Base-by-base conservation (phyloP, 176 grass and related monocot genomes). In the Aechmea fasciata region DNA sequence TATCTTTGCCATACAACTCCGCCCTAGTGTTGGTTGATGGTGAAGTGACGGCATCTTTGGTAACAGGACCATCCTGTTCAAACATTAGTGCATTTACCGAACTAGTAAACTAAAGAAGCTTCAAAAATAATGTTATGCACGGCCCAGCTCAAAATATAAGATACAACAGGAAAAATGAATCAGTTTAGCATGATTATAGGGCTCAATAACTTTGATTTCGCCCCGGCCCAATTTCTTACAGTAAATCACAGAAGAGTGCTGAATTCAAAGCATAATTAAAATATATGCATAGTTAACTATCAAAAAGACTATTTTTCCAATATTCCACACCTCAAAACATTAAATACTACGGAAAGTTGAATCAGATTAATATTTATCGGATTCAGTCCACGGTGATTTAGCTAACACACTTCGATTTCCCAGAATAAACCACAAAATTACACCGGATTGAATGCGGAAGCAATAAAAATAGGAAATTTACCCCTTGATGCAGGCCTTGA, bases 401-500 rank as follows among this genome's bases (percentile, higher is more conserved):
- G 55, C 9, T 50, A 12, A 6, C 33, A 41, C 33, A 41, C 53
- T 52, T 7, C 11, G 11, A 23, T 49, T 11, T 69, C 53, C 64
- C 54, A 55, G 26, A 51, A 13, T 3, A 1, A 52, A 19, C 59
- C 57, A 73, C 48, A 57, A 52, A 11, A 48, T 22, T n/a, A 57
- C 51, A 57, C 64, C 14, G 25, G 20, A 54, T 59, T 55, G 14
- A 51, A 64, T 41, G 64, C 11, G 10, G 48, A 49, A 23, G 17
- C 66, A 61, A 72, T 49, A 48, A 71, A 67, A 24, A 29, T 20
- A 77, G 25, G 25, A 66, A 79, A 82, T 25, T 78, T 91, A 96
- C 92, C 79, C 92, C 92, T 71, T 96, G 92, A 82, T 96, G 92
- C 48, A 96, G 83, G 47, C 92, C 92, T 77, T 89, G 85, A 62